phyloP scores from a whole-genome alignment of 768 basidiomycete genomes.

The Mycena haematopus region DNA sequence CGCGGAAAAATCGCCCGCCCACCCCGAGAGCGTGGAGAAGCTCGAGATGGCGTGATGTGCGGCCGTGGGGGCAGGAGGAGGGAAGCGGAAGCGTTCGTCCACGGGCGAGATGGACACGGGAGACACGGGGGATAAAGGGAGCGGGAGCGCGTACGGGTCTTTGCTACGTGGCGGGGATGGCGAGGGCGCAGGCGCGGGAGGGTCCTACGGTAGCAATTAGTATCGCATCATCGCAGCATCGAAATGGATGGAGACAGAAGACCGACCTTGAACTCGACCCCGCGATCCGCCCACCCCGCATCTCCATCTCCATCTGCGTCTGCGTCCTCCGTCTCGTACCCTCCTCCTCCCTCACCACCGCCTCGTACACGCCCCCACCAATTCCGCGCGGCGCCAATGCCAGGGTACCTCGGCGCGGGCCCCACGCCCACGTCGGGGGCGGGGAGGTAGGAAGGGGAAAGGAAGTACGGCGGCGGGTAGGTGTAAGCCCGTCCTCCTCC shows the following conservation, averaged over 20 bases:
- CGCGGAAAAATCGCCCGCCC: conserved; percentile 42
- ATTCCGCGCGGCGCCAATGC: neutral
- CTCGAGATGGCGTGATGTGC: conserved; percentile 34
- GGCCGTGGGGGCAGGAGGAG: conserved; percentile 19
- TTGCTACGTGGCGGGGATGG: conserved; percentile 12
- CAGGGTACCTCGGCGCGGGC: conserved; percentile 16
- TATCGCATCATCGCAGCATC: neutral
- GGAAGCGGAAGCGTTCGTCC: conserved; percentile 2
- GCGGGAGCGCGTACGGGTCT: conserved; percentile 13
- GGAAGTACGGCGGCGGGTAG: conserved; percentile 24
- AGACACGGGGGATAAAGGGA: conserved; percentile 11
- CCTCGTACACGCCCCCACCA: conserved; percentile 25
- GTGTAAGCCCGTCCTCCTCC: conserved; percentile 17
- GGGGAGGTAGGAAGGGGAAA: neutral
- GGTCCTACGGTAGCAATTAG: neutral
- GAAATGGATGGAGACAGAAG: neutral
- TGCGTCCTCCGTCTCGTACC: neutral
- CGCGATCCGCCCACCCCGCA: conserved; percentile 38
- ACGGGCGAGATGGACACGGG: no score
- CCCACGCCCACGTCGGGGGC: conserved; percentile 2
- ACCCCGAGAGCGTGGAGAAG: conserved; percentile 46
- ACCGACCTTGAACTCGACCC: conserved; percentile 28
- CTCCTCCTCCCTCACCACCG: conserved; percentile 1
- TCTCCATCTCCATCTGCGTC: conserved; percentile 17
- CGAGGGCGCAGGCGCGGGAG: conserved; percentile 2